phyloP scores from a whole-genome alignment of 306 rosid genomes.

The Vigna reflexopilosa region DNA sequence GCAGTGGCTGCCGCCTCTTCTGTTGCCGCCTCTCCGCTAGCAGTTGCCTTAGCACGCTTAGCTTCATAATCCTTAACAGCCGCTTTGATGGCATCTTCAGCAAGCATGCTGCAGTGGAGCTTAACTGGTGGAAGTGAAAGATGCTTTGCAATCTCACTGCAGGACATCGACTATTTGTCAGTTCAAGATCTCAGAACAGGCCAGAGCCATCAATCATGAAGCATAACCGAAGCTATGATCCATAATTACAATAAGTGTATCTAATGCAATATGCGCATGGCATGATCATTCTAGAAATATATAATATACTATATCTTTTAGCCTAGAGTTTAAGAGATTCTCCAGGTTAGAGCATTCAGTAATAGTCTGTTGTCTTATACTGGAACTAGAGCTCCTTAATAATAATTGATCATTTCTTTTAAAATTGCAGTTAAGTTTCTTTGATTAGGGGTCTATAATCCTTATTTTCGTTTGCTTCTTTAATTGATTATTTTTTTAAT shows the following conservation, averaged over 20 bases:
- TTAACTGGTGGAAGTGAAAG: slow-evolving; percentile 95
- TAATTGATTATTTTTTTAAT: no score
- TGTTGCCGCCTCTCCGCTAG: slow-evolving; percentile 43
- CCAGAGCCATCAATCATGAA: no score
- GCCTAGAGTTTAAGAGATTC: no score
- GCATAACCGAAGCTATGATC: neutral
- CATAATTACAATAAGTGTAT: neutral
- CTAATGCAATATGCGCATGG: neutral
- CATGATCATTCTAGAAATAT: neutral
- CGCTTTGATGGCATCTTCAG: slow-evolving; percentile 96
- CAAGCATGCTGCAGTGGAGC: slow-evolving; percentile 98
- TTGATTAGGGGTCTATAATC: no score
- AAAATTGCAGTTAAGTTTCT: no score
- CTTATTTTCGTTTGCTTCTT: no score
- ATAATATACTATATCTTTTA: neutral
- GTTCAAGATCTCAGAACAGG: slow-evolving; percentile 5
- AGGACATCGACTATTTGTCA: slow-evolving; percentile 9
- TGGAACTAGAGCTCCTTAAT: no score
- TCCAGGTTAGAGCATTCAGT: no score
- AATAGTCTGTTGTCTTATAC: no score
- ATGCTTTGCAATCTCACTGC: slow-evolving; percentile 91
- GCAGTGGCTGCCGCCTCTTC: slow-evolving; percentile 52
- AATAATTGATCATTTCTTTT: no score
- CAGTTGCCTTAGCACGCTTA: slow-evolving; percentile 52
- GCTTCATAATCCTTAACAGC: slow-evolving; percentile 87